Conservation (phyloP, 257 asterid species). For the Penstemon eatonii region DNA sequence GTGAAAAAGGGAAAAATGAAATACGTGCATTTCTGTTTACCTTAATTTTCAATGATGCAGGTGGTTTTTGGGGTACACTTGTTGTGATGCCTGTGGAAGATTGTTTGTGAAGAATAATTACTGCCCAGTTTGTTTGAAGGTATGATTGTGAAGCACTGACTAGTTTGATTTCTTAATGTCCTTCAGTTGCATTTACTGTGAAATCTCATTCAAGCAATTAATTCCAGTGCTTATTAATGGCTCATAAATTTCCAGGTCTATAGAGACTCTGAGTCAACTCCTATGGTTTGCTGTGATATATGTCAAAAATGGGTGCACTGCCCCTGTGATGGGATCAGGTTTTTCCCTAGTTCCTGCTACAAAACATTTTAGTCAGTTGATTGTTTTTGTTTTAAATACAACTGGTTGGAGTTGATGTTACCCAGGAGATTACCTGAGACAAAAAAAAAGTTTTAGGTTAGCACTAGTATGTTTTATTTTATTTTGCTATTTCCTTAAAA, state of each 20-base stretch:
- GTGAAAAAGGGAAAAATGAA: too few species aligned
- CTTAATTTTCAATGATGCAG: constrained; percentile 42
- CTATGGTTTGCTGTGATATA: constrained; percentile 98
- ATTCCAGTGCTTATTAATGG: constrained; percentile 26
- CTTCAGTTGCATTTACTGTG: too few species aligned
- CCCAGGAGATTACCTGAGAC: too few species aligned
- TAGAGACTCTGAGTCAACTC: constrained; percentile 97
- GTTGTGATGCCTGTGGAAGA: constrained; percentile 99
- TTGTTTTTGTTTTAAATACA: neutral
- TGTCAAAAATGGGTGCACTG: constrained; percentile 99
- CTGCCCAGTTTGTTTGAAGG: constrained; percentile 98
- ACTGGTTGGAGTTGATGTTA: too few species aligned
- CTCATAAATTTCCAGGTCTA: constrained; percentile 62
- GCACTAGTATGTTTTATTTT: too few species aligned
- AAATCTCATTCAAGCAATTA: constrained; percentile 7
- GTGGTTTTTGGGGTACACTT: constrained; percentile 98
- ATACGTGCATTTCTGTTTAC: neutral
- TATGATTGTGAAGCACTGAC: constrained; percentile 25
- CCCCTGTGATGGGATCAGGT: constrained; percentile 98
- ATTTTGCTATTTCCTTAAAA: too few species aligned
- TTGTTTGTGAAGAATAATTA: constrained; percentile 90
- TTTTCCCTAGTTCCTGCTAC: constrained; percentile 19
- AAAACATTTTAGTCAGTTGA: constrained; percentile 1
- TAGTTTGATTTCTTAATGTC: neutral
- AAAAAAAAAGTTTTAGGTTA: too few species aligned